Evolutionary conservation across 2,329 filamentous ascomycete genomes (phyloP).

Genomic region (Colletotrichum incanum): DNA sequence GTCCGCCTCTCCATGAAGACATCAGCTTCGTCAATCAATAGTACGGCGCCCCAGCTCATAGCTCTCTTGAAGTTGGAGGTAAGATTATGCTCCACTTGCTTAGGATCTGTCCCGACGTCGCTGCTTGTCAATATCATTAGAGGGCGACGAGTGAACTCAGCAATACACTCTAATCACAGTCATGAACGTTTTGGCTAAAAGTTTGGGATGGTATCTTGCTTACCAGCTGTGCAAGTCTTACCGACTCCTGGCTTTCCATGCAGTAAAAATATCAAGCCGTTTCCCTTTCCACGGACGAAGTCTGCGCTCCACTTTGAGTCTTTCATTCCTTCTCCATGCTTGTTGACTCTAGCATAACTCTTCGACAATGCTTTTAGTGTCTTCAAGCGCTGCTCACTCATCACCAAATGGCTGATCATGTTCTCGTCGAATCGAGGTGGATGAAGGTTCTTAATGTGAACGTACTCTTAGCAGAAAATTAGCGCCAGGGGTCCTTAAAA

Average conservation of each 20-base stretch:
- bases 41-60: conserved; percentile 48
- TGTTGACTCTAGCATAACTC: conserved; percentile 47
- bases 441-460: conserved; percentile 25
- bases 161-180: conserved; percentile 51
- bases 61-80: conserved; percentile 44
- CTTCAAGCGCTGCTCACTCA: conserved; percentile 44
- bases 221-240: conserved; percentile 40
- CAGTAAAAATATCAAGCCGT: conserved; percentile 30
- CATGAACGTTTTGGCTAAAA: neutral
- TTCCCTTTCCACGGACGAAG: conserved; percentile 32
- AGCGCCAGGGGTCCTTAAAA: conserved; percentile 46
- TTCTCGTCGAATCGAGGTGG: conserved; percentile 40
- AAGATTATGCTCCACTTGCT: conserved; percentile 41
- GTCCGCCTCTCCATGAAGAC: conserved; percentile 44
- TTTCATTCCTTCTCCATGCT: conserved; percentile 37
- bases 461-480: neutral
- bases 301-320: conserved; percentile 33
- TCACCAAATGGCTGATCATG: conserved; percentile 50
- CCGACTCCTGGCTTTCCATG: conserved; percentile 39
- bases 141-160: conserved; percentile 50
- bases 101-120: conserved; percentile 45
- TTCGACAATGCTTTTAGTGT: conserved; percentile 51
- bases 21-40: conserved; percentile 52
- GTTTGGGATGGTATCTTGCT: neutral
- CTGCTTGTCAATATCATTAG: conserved; percentile 51